phyloP scores from a whole-genome alignment of 2,329 filamentous ascomycete species.

The Cordyceps javanica region DNA sequence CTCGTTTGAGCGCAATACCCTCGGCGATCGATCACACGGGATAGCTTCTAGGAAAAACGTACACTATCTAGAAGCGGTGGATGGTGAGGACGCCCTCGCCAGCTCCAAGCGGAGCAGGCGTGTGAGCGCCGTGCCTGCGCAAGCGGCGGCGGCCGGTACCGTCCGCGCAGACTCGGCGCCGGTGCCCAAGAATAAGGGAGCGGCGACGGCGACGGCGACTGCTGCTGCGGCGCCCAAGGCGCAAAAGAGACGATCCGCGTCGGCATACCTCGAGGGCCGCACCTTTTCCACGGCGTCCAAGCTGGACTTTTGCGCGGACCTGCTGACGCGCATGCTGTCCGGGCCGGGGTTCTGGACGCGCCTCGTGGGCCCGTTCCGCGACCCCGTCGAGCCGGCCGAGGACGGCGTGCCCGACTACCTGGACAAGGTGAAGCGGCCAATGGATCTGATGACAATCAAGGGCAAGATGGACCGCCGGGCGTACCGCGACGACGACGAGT shows the following conservation, averaged over 20 bases:
- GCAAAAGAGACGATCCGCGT: conserved; percentile 31
- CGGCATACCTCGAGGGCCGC: conserved; percentile 26
- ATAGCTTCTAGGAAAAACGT: conserved; percentile 37
- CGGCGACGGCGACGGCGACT: too few relatives aligned
- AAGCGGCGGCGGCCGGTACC: not conserved
- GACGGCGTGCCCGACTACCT: conserved; percentile 58
- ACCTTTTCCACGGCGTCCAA: conserved; percentile 37
- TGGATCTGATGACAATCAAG: conserved; percentile 58
- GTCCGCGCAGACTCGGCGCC: conserved; percentile 17
- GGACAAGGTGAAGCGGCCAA: conserved; percentile 53
- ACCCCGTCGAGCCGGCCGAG: conserved; percentile 50
- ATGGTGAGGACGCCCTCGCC: conserved; percentile 31
- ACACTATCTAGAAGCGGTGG: conserved; percentile 41
- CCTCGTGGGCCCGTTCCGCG: conserved; percentile 56
- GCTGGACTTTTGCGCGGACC: conserved; percentile 51
- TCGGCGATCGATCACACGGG: conserved; percentile 23
- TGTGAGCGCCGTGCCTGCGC: conserved; percentile 19
- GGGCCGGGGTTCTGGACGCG: conserved; percentile 62
- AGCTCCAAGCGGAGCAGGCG: conserved; percentile 38
- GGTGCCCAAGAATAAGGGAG: conserved; percentile 20
- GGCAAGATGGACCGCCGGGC: conserved; percentile 49
- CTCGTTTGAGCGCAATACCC: conserved; percentile 38
- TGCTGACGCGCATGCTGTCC: conserved; percentile 54
- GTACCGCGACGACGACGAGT: conserved; percentile 48
- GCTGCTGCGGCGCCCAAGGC: conserved; percentile 29